Percentiles rank a stretch among this genome's conserved stretches.
phyloP scores from a whole-genome alignment of 805 yeast species.

The Nakazawaea molendinolei region DNA sequence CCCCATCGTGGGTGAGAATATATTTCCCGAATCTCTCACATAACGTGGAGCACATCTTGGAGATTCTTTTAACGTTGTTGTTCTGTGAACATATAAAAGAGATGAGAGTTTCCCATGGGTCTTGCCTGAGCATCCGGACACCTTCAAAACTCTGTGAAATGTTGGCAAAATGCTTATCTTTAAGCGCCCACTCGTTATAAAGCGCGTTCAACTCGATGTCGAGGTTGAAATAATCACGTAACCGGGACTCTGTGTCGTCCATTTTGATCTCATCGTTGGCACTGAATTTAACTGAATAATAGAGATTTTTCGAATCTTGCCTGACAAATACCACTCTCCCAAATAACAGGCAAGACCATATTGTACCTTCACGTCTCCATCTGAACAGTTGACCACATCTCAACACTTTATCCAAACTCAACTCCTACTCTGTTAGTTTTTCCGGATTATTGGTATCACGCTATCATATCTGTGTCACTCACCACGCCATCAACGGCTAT shows the following conservation, averaged over 20 bases:
- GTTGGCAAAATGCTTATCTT: conserved; percentile 43
- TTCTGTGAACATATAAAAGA: conserved; percentile 95
- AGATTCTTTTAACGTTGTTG: conserved; percentile 88
- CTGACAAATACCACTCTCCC: conserved; percentile 58
- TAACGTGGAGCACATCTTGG: conserved; percentile 82
- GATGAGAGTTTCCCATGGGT: conserved; percentile 93
- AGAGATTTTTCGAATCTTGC: conserved; percentile 47
- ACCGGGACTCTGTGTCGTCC: conserved; percentile 32
- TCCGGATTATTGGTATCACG: not conserved
- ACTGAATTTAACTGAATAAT: conserved; percentile 41
- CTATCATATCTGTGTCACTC: conserved; percentile 8
- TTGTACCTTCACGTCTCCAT: conserved; percentile 59
- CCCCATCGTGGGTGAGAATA: conserved; percentile 31
- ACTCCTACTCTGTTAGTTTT: conserved; percentile 30
- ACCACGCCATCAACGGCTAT: conserved; percentile 20
- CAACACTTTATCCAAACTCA: conserved; percentile 56
- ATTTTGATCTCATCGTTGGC: conserved; percentile 13
- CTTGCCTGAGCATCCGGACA: conserved; percentile 81
- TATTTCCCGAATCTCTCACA: conserved; percentile 64
- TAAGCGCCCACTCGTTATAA: conserved; percentile 53
- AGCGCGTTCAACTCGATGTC: conserved; percentile 45
- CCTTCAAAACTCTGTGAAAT: conserved; percentile 44
- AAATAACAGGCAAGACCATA: conserved; percentile 60
- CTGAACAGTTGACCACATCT: conserved; percentile 83
- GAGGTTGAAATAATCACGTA: conserved; percentile 68